Conservation (phyloP, 306 rosid genomes). For the Ziziphus jujuba region DNA sequence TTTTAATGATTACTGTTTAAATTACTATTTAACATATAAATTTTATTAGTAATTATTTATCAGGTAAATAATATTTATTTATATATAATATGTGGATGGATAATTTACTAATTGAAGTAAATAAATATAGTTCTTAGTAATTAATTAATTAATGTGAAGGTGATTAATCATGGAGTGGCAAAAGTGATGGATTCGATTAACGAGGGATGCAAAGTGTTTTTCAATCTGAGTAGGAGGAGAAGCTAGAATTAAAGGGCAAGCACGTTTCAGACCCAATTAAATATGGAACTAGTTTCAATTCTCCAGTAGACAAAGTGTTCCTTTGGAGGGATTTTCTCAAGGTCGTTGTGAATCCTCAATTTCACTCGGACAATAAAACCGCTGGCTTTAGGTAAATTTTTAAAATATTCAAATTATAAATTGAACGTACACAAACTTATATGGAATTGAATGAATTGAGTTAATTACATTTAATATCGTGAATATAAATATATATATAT, state of each 20-base stretch:
- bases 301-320: conserved; percentile 36
- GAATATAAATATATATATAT: too few species aligned
- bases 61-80: too few species aligned
- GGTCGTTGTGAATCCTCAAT: conserved; percentile 46
- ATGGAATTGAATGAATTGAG: too few species aligned
- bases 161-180: conserved; percentile 53
- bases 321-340: conserved; percentile 74
- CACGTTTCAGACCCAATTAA: conserved; percentile 49
- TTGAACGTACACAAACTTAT: too few species aligned
- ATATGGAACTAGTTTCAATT: conserved; percentile 57
- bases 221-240: conserved; percentile 48
- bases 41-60: too few species aligned
- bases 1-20: too few species aligned
- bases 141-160: conserved; percentile 16
- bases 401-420: neutral
- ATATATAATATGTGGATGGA: too few species aligned
- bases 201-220: conserved; percentile 35
- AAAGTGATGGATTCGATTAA: conserved; percentile 39
- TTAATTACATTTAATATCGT: too few species aligned
- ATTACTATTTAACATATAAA: too few species aligned
- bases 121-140: too few species aligned
- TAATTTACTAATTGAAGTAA: too few species aligned
- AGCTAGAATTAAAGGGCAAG: conserved; percentile 47
- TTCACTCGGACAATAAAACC: conserved; percentile 55
- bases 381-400: conserved; percentile 46